These are phyloP conservation scores for Salvia hispanica DNA, from an alignment of 257 asterid species.

Conservation along the genomic window DNA sequence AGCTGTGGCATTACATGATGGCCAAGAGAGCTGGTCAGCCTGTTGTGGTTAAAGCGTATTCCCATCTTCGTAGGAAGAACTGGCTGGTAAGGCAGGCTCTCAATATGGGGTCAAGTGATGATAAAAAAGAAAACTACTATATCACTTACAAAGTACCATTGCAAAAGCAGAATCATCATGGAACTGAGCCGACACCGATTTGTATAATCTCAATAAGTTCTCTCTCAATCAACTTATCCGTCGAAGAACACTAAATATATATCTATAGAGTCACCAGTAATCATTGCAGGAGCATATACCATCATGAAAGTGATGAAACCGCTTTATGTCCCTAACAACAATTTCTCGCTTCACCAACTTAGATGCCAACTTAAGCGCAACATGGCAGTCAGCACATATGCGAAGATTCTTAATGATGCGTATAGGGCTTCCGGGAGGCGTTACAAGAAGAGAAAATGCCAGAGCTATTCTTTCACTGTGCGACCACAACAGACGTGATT, in stretches of 20 bases:
- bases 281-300: conserved; percentile 87
- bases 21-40: conserved; percentile 46
- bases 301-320: conserved; percentile 73
- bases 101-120: conserved; percentile 53
- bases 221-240: conserved; percentile 40
- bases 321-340: conserved; percentile 69
- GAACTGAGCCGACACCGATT: conserved; percentile 69
- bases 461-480: conserved; percentile 93
- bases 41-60: conserved; percentile 51
- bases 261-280: conserved; percentile 64
- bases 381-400: conserved; percentile 81
- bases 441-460: conserved; percentile 74
- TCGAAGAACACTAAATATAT: not conserved
- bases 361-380: conserved; percentile 63
- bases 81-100: conserved; percentile 79
- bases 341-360: conserved; percentile 56
- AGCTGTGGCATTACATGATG: conserved; percentile 57
- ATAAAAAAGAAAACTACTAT: too few relatives aligned
- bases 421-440: conserved; percentile 67
- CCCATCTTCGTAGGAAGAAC: conserved; percentile 76
- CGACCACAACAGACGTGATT: conserved; percentile 77
- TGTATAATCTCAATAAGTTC: conserved; percentile 55
- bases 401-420: conserved; percentile 81
- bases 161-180: conserved; percentile 67
- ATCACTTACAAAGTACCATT: conserved; percentile 36